Evolutionary conservation across 768 basidiomycete genomes (phyloP), one percentile per base, ranked within the genome.

Genomic region (Sporobolomyces phaffii): DNA sequence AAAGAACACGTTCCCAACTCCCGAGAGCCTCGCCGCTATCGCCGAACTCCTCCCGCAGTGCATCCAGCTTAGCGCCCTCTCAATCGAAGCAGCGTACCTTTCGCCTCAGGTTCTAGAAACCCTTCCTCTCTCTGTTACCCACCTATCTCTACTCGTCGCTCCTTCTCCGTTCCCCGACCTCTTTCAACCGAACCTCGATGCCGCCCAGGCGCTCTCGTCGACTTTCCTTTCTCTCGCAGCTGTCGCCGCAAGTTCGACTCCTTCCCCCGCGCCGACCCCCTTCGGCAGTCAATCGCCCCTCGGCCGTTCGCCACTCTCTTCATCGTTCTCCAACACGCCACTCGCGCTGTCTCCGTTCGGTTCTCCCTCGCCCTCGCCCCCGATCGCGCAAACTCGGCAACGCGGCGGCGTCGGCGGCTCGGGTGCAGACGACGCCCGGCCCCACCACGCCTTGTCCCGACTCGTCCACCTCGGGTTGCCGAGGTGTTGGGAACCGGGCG

Each of bases 141-240:
- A 43, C 45, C 24, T 66, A 26, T 14, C 36, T 8, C 5, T 66
- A 38, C 38, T 61, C 29, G 45, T 47, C 2, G n/a, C 59, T 0
- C 31, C 22, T 2, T 0, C 14, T 0, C 52, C 45, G 18, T 6
- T 48, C 38, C 18, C 56, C 31, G 56, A 58, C 43, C 22, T 58
- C 13, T 44, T 45, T 22, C 10, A 31, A 29, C 41, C 41, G 28
- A 44, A 58, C 43, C 15, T 58, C 5, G 3, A 20, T 3, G 56
- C 56, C 11, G 65, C 60, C 7, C 45, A 50, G n/a, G 65, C 65
- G 8, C 65, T 66, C 24, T 66, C 65, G 20, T 44, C 44, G 0
- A n/a, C 65, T 0, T 60, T 66, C 40, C 59, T 61, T 10, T 15
- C 26, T 9, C 65, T 66, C 47, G 43, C 65, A 1, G 7, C 38